Evolutionary conservation across 805 yeast species (phyloP), one percentile per base, ranked within the genome.

Genomic region (Kockiozyma suomiensis): DNA sequence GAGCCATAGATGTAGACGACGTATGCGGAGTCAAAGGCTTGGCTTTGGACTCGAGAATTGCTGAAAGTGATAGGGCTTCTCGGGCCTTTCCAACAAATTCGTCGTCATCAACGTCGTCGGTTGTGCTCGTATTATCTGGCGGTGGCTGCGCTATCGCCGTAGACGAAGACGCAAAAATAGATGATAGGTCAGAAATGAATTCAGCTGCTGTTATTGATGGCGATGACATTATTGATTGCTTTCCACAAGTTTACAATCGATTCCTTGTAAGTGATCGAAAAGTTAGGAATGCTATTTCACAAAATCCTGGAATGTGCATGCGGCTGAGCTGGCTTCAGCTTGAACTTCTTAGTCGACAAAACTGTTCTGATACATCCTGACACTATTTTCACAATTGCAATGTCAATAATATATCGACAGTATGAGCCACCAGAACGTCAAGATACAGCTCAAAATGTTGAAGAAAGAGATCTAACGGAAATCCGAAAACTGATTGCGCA

Each of bases 401-500:
- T 58, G 62, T 17, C 54, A 1, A 42, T 58, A 21, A 17, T 13
- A 33, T 58, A 54, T 33, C 54, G 62, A n/a, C 35, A 28, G 26
- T 54, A 58, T 17, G 47, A 41, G 23, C 62, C 50, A 2, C 35
- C 41, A 37, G 49, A 30, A 19, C 17, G 12, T 19, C 21, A n/a
- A 12, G 37, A 26, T 38, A 4, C 46, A 15, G 42, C 56, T 10
- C 33, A 19, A n/a, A 51, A 51, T 4, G 23, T 35, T 17, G 69
- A 68, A 33, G 75, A 72, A 52, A 50, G 28, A 21, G 78, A 75
- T 42, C 69, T 76, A 15, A 67, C 59, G 13, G 66, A 64, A 10
- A 73, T 76, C 51, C 72, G 70, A 67, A 69, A 70, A 10, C 78
- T 93, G 49, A 85, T 93, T 10, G 82, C 86, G 42, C 78, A 77